Percentiles rank a stretch among this genome's conserved stretches.
These are phyloP conservation scores for Penicillium sp. DNA, from an alignment of 2,329 filamentous ascomycete species.

Conservation along the genomic window DNA sequence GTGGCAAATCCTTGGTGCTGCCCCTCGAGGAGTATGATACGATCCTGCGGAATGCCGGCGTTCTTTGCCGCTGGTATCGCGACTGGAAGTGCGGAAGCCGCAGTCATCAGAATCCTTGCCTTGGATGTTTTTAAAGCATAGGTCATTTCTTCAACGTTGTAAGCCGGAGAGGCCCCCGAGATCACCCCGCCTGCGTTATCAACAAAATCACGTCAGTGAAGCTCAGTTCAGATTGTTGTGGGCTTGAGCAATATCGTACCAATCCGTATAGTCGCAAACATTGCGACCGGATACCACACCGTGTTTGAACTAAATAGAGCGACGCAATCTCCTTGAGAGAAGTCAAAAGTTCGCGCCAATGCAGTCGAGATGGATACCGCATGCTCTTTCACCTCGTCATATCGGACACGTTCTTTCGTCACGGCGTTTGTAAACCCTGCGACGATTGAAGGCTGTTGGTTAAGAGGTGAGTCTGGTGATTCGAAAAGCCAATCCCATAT, in stretches of 20 bases:
- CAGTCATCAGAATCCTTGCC: conserved; percentile 60
- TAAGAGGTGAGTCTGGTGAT: not conserved
- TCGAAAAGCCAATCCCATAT: conserved; percentile 15
- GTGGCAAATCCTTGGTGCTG: conserved; percentile 51
- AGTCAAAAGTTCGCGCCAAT: conserved; percentile 55
- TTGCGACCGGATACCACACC: conserved; percentile 66
- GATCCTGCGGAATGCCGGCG: conserved; percentile 54
- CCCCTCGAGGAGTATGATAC: conserved; percentile 60
- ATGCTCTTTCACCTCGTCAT: conserved; percentile 57
- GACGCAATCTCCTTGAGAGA: conserved; percentile 57
- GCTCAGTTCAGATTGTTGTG: not conserved
- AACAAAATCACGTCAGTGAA: not conserved
- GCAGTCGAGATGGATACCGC: conserved; percentile 62
- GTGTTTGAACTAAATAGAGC: conserved; percentile 64
- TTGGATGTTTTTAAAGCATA: conserved; percentile 61
- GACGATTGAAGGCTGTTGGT: conserved; percentile 31
- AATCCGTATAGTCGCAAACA: conserved; percentile 56
- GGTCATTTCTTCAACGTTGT: conserved; percentile 67
- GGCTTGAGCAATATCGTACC: conserved; percentile 27
- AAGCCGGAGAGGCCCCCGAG: conserved; percentile 64
- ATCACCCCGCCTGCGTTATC: conserved; percentile 48
- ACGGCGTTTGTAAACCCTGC: conserved; percentile 53
- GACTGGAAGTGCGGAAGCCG: conserved; percentile 55
- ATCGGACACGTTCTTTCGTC: conserved; percentile 60
- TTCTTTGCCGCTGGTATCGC: conserved; percentile 55